Evolutionary conservation across 768 basidiomycete species (phyloP).

Genomic region (Dacryopinax spathularia): DNA sequence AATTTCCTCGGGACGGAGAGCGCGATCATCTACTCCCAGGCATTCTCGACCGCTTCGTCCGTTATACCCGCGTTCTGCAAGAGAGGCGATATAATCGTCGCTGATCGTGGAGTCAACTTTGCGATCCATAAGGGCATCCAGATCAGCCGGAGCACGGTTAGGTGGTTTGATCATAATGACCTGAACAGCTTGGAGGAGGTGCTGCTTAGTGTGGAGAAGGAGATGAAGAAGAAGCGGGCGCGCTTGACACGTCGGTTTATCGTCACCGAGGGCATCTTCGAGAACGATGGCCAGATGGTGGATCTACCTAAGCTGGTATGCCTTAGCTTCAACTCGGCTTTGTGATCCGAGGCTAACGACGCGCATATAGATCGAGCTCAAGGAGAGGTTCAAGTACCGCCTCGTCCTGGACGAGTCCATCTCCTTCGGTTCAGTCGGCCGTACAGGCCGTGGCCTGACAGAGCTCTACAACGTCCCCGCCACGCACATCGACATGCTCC

Average conservation of each 20-base stretch:
- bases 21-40: constrained; percentile 86
- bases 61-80: constrained; percentile 97
- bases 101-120: constrained; percentile 91
- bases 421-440: constrained; percentile 84
- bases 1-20: constrained; percentile 81
- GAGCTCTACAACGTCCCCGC: constrained; percentile 90
- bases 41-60: constrained; percentile 79
- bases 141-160: constrained; percentile 77
- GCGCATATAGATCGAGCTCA: constrained; percentile 64
- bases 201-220: constrained; percentile 69
- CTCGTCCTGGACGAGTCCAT: constrained; percentile 86
- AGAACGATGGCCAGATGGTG: constrained; percentile 82
- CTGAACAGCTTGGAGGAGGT: constrained; percentile 81
- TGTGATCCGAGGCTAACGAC: neutral
- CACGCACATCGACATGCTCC: constrained; percentile 82
- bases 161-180: constrained; percentile 96
- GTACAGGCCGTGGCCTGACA: constrained; percentile 87
- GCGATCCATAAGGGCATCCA: constrained; percentile 92
- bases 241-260: constrained; percentile 87
- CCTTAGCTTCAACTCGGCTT: constrained; percentile 8
- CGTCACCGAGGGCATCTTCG: constrained; percentile 92
- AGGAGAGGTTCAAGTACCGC: constrained; percentile 89
- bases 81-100: constrained; percentile 94
- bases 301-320: constrained; percentile 84
- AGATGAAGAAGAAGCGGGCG: constrained; percentile 64